Base-by-base conservation (phyloP, 1,139 yeast genomes). In the Saccharomycopsis hybrid region DNA sequence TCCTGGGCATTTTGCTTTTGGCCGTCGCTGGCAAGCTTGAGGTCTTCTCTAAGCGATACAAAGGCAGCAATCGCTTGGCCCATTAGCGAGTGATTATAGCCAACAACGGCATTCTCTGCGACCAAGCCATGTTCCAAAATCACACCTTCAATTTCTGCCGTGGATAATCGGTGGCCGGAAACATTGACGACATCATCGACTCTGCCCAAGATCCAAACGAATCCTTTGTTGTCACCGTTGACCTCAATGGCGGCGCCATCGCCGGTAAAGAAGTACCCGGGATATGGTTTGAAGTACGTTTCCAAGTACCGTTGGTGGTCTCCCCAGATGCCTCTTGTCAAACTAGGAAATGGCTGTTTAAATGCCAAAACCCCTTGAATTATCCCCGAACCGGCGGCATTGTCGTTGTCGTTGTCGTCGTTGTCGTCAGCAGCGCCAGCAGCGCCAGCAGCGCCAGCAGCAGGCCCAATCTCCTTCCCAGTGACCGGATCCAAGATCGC, bases 151-250 rank as follows among this genome's bases (percentile, higher is more conserved):
- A 92, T 92, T 71, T 92, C 98, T 47, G 97, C 90, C 48, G 98
- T 92, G 27, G 97, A 89, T 62, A 92, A 77, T 72, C 98, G 85
- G 71, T 92, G 98, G 59, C 98, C 98, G 51, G 95, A 85, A 48
- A 92, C 97, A 66, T 92, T 92, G 60, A 92, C 97, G 57, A 92
- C 97, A 63, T 92, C 98, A 68, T 92, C 98, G 59, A 92, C 97
- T 73, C 98, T 86, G 60, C 98, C 97, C 69, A 96, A 80, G 63
- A 92, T 90, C 96, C 97, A 92, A 74, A 88, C 88, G 77, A 84
- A 92, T 49, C 97, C 97, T 64, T 92, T 97, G 62, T 84, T 82
- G 67, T 92, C 98, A 70, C 97, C 82, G 18, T 18, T 18, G 18
- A 18, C 18, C 18, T 18, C 18, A 18, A 18, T 18, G 53, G 95